Conservation (phyloP, 352 stramenopile species). For the Blastocystis sp. region DNA sequence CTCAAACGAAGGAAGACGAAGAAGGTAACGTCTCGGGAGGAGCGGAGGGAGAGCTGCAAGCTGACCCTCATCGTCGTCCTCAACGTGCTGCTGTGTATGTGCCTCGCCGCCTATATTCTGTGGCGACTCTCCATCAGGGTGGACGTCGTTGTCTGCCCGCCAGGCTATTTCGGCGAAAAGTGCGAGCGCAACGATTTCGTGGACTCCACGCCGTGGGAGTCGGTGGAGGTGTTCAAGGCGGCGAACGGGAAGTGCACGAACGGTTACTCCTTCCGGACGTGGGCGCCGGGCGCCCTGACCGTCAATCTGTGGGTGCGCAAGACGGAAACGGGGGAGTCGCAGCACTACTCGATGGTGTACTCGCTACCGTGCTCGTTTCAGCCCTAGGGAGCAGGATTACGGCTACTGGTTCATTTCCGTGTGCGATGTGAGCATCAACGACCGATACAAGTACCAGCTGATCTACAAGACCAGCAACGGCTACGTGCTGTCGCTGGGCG, state of each 20-base stretch:
- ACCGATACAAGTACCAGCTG: slow-evolving; percentile 24
- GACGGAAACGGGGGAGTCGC: not conserved
- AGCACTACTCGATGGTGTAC: slow-evolving; percentile 44
- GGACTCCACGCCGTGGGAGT: not conserved
- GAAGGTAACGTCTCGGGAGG: not conserved
- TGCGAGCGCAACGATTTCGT: slow-evolving; percentile 60
- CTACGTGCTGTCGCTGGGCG: slow-evolving; percentile 39
- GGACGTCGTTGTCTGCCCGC: slow-evolving; percentile 7
- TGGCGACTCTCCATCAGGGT: not conserved
- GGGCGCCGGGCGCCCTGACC: slow-evolving; percentile 29
- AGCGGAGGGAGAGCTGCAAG: not conserved
- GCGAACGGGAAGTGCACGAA: slow-evolving; percentile 1
- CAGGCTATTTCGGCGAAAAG: slow-evolving; percentile 22
- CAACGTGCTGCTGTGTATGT: not conserved
- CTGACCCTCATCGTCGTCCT: not conserved
- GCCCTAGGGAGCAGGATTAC: slow-evolving; percentile 12
- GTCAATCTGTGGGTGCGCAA: not conserved
- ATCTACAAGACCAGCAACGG: slow-evolving; percentile 30
- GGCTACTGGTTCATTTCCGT: slow-evolving; percentile 54
- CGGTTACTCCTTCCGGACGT: slow-evolving; percentile 51
- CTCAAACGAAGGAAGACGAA: not conserved
- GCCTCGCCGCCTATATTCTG: not conserved
- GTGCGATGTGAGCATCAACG: not conserved
- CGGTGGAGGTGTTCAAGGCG: not conserved
- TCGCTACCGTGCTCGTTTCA: not conserved